Evolutionary conservation across 1,139 yeast species (phyloP), one percentile per base, ranked within the genome.

Genomic region (Schizosaccharomyces versatilis): DNA sequence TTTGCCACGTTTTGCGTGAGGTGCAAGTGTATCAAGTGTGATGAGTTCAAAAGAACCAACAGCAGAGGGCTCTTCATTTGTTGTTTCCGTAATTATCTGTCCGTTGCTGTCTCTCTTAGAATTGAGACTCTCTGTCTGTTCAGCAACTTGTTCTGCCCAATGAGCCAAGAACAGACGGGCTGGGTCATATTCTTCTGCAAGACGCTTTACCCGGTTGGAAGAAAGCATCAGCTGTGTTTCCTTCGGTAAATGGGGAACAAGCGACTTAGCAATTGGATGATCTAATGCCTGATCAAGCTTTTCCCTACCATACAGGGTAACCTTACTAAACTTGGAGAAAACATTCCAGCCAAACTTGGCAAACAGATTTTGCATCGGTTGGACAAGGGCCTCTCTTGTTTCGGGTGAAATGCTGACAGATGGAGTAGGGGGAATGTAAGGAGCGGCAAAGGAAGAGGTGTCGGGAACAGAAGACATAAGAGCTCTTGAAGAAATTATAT

Each of bases 111-210:
- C 69, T 55, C 71, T 69, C 61, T 72, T 71, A 52, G 74, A 71
- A 58, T 83, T 79, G 53, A 82, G 77, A 60, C 75, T 76, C 62
- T 84, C 93, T 1, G 95, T 94, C 65, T 90, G 95, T 63, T 86
- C 93, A 61, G 90, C 93, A 36, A 90, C 94, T 47, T 86, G 86
- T 62, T 85, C 76, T 0, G 98, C 97, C 98, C 98, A 90, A 69
- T 86, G 86, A 5, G 98, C 97, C 58, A 90, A 71, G 65, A 86
- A 90, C 3, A 86, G 83, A 55, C 88, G 74, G 0, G 96, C 96
- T 53, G 90, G 80, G 63, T 88, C 97, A 65, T 86, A 90, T 60
- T 90, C 98, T 60, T 85, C 86, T 57, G 93, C 85, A 36, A 88
- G 77, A 56, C 73, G 76, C 61, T 74, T 76, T 5, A 88, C 94